Conservation (phyloP, 495 filamentous ascomycete species). For the Neurospora sp. region DNA sequence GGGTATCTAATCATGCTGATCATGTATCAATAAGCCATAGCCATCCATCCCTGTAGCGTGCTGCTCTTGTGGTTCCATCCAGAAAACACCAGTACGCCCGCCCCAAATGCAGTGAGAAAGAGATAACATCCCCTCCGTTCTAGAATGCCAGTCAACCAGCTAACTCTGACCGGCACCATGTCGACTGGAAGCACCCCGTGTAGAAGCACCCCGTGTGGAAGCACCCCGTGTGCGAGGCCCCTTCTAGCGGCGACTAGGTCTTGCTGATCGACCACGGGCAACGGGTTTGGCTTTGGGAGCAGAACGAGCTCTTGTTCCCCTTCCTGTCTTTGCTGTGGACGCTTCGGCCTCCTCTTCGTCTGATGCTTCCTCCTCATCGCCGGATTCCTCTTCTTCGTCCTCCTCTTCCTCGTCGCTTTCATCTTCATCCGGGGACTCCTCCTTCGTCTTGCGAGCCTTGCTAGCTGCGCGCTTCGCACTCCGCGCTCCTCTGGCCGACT, state of each 20-base stretch:
- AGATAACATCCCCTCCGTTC: background rate
- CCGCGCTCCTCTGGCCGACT: conserved; percentile 24
- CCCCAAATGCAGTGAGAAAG: background rate
- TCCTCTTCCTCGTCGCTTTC: conserved; percentile 52
- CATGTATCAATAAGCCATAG: background rate
- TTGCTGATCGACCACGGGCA: background rate
- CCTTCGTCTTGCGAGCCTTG: conserved; percentile 24
- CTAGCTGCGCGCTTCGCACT: conserved; percentile 31
- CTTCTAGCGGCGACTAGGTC: background rate
- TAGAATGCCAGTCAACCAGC: background rate
- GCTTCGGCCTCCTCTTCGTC: conserved; percentile 21
- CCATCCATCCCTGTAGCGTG: background rate
- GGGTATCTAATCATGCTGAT: background rate
- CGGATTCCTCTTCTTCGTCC: conserved; percentile 36
- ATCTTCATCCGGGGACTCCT: conserved; percentile 54
- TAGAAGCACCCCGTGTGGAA: background rate
- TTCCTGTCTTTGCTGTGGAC: conserved; percentile 12
- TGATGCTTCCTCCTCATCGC: conserved; percentile 19
- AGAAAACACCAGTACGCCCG: background rate
- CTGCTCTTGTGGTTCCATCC: background rate
- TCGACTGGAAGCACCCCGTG: background rate
- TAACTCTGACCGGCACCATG: background rate
- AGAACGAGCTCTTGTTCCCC: conserved; percentile 16
- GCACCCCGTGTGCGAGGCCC: background rate
- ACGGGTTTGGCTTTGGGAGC: background rate